Base-by-base conservation (phyloP, 164 flowering plant species). In the Liquidambar formosana region DNA sequence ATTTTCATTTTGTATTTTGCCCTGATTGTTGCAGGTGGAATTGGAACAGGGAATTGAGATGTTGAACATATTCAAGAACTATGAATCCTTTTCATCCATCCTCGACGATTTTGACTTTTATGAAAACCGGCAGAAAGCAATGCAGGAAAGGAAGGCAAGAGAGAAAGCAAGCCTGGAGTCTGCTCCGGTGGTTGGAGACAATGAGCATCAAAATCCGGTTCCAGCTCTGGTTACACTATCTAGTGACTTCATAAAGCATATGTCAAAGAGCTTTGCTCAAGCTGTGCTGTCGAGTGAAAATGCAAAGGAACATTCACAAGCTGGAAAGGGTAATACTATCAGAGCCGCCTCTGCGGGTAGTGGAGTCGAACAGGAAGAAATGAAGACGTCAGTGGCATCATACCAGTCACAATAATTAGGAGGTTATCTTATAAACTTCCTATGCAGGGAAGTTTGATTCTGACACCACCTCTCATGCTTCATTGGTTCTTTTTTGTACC, bases 21-120 rank as follows among this genome's bases (percentile, higher is more conserved):
- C n/a, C n/a, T n/a, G n/a, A n/a, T n/a, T n/a, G 28, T 61, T 76
- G 75, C 84, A 91, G 96, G 93, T 88, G 67, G 86, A 85, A 74
- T 66, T 91, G 73, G 90, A 91, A 41, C 93, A 87, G 65, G 96
- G 96, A 4, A 67, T 84, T 45, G 96, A 87, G 78, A 87, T 91
- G 82, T 75, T 91, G 68, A 81, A 84, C 44, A 86, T 91, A 19
- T 86, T 91, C 70, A 86, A 89, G 79, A 84, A 78, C 28, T 82
- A 84, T 52, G 89, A 86, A 63, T 74, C 82, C 5, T 84, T 81
- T 22, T 53, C 78, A 69, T 91, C 93, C 14, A 89, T 91, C 70
- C 79, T 91, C 43, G 93, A 91, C 45, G 96, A 91, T 73, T 89
- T 89, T 56, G 85, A 80, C 5, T 91, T 76, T 59, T 91, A 91